A percentile compares a stretch with the other conserved stretches of the same genome.
Evolutionary conservation across 129 eudicot species (phyloP).

Genomic region (Flaveria bidentis): DNA sequence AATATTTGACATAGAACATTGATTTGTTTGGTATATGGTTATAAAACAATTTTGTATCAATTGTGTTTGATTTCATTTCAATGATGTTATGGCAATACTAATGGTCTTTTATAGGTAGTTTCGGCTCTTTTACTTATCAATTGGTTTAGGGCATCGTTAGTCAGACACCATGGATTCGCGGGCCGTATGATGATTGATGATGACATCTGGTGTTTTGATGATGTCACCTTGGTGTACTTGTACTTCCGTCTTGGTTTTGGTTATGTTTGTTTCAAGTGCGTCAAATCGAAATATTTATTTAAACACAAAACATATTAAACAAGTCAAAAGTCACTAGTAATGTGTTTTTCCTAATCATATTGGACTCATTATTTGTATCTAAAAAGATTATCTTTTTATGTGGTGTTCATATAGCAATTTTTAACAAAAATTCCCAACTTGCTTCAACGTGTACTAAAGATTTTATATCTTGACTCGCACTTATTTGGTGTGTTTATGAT

Average conservation of each 20-base stretch:
- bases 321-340: background rate
- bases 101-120: background rate
- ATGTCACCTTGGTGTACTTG: too few species aligned
- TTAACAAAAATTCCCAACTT: too few species aligned
- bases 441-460: too few species aligned
- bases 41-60: background rate
- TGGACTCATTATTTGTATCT: too few species aligned
- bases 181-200: too few species aligned
- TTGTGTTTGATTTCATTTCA: slow-evolving; percentile 2
- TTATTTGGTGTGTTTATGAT: too few species aligned
- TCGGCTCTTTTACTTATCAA: background rate
- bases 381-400: too few species aligned
- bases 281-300: background rate
- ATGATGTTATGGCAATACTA: background rate
- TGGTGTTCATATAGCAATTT: too few species aligned
- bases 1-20: slow-evolving; percentile 24
- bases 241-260: background rate
- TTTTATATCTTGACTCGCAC: too few species aligned
- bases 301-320: background rate
- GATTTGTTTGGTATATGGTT: slow-evolving; percentile 13
- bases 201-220: too few species aligned
- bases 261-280: background rate
- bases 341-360: background rate
- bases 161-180: too few species aligned
- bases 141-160: too few species aligned